Evolutionary conservation across 2,329 filamentous ascomycete species (phyloP).

Genomic region (Blastomyces gilchristii): DNA sequence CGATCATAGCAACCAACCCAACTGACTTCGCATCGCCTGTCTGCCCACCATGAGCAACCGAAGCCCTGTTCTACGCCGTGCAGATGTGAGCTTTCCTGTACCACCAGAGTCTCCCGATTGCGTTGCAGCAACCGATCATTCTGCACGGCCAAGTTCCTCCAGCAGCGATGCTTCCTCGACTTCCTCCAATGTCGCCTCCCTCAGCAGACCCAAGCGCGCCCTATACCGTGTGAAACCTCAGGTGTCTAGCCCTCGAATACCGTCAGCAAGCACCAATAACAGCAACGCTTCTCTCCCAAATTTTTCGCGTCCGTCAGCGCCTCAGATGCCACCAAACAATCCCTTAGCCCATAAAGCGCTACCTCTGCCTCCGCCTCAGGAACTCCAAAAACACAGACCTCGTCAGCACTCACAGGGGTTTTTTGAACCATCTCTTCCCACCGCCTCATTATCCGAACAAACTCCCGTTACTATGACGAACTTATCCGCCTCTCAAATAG

Average conservation of each 20-base stretch:
- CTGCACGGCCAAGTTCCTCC: constrained; percentile 33
- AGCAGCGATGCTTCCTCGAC: constrained; percentile 39
- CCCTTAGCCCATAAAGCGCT: constrained; percentile 26
- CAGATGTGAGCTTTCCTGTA: constrained; percentile 16
- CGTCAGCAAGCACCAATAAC: constrained; percentile 23
- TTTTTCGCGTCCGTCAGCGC: constrained; percentile 27
- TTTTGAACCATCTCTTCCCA: constrained; percentile 55
- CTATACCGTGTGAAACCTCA: constrained; percentile 26
- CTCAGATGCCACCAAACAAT: constrained; percentile 32
- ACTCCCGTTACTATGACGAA: constrained; percentile 29
- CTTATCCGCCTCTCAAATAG: constrained; percentile 52
- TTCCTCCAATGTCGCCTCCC: constrained; percentile 36
- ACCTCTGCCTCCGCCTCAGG: constrained; percentile 26
- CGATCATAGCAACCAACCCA: not conserved
- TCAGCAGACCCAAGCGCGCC: constrained; percentile 33
- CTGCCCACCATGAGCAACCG: constrained; percentile 7
- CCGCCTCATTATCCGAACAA: constrained; percentile 38
- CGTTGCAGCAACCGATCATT: constrained; percentile 19
- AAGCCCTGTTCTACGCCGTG: constrained; percentile 14
- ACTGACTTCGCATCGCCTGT: not conserved
- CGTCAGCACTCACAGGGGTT: constrained; percentile 55
- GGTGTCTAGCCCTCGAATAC: constrained; percentile 20
- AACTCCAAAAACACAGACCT: constrained; percentile 34
- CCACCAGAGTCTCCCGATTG: constrained; percentile 15
- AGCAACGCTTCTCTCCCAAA: constrained; percentile 29